These are phyloP conservation scores for Colletotrichum tamarilloi DNA, from an alignment of 2,329 filamentous ascomycete species.

Conservation along the genomic window DNA sequence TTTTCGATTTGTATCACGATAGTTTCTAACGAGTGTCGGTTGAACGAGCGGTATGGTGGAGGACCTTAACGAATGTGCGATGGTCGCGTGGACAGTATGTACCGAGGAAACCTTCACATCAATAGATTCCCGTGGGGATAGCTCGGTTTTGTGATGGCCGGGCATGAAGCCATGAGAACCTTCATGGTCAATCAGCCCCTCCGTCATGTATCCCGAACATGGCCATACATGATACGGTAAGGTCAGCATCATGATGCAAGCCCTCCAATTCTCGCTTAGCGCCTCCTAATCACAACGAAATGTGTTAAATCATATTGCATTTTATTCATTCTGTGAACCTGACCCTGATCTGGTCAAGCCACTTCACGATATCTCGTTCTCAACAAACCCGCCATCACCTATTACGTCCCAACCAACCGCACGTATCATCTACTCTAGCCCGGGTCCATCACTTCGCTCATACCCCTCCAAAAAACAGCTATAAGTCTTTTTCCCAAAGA, in stretches of 20 bases:
- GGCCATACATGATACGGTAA: not conserved
- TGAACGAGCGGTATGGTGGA: constrained; percentile 1
- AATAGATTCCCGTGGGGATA: not conserved
- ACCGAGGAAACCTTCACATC: not conserved
- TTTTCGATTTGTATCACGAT: not conserved
- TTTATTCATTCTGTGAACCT: constrained; percentile 4
- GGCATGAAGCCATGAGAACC: constrained; percentile 2
- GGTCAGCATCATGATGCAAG: not conserved
- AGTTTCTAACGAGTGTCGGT: not conserved
- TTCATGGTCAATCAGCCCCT: constrained; percentile 7
- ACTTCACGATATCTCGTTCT: not conserved
- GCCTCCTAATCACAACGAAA: not conserved
- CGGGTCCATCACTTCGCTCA: not conserved
- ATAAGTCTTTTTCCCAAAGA: constrained; percentile 21
- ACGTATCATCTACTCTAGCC: not conserved
- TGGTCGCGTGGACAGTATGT: not conserved
- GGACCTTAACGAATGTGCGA: not conserved
- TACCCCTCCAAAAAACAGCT: not conserved
- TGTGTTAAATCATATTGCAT: not conserved
- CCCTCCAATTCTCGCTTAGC: not conserved
- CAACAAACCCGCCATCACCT: not conserved
- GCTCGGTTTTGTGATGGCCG: not conserved
- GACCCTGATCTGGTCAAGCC: not conserved
- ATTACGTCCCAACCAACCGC: constrained; percentile 4
- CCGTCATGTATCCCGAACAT: constrained; percentile 1